Evolutionary conservation across 2,329 filamentous ascomycete species (phyloP).

Genomic region (Paraconiothyrium brasiliense): DNA sequence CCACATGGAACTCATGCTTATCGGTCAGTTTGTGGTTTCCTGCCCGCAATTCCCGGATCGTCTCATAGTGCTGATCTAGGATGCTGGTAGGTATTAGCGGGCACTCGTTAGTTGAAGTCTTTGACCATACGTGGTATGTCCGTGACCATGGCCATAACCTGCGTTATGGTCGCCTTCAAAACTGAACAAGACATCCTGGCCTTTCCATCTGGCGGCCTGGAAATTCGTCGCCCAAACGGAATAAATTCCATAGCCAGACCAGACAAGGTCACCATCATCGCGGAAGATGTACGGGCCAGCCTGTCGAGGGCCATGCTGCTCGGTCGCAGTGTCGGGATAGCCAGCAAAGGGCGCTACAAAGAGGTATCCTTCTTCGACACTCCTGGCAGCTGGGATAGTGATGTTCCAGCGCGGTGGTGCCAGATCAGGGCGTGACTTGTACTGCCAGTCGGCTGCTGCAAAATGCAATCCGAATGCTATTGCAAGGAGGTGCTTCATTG

Average conservation of each 20-base stretch:
- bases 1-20: constrained; percentile 65
- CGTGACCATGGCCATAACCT: constrained; percentile 21
- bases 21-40: constrained; percentile 54
- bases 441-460: constrained; percentile 60
- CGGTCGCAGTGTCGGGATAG: constrained; percentile 29
- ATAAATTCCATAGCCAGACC: constrained; percentile 65
- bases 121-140: constrained; percentile 17
- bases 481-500: constrained; percentile 25
- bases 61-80: constrained; percentile 64
- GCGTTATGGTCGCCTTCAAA: constrained; percentile 60
- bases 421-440: constrained; percentile 56
- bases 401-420: constrained; percentile 57
- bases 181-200: constrained; percentile 62
- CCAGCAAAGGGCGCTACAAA: constrained; percentile 54
- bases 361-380: constrained; percentile 56
- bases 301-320: constrained; percentile 59
- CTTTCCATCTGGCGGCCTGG: constrained; percentile 61
- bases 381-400: constrained; percentile 54
- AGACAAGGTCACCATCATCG: constrained; percentile 64
- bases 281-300: constrained; percentile 65
- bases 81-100: constrained; percentile 36
- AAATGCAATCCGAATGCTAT: constrained; percentile 25
- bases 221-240: constrained; percentile 65
- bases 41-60: constrained; percentile 62
- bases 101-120: not conserved